Evolutionary conservation across 2,329 filamentous ascomycete species (phyloP), one percentile per base, ranked within the genome.

Genomic region (Rhexocercosporidium sp.): DNA sequence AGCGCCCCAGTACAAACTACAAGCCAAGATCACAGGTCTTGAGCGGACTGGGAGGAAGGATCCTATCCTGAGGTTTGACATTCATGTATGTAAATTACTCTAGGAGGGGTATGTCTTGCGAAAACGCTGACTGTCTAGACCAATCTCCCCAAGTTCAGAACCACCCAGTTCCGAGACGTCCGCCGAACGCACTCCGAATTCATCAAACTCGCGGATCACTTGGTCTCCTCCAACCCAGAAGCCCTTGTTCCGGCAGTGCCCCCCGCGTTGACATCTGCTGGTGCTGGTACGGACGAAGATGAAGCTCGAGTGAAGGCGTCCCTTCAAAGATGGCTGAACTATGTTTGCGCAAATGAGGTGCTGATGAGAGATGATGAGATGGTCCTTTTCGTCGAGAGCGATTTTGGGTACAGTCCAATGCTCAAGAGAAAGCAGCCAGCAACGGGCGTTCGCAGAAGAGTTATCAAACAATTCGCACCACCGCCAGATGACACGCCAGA

Each of bases 141-240:
- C 72, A 99, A 99, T 81, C 91, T 99, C n/a, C 94, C 95, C 62
- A 95, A 95, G 74, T 99, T 97, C 80, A 89, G 96, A 75, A 99
- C 96, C 0, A 99, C 96, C 5, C 96, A 99, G 79, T 99, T 97
- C 82, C 94, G 96, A 77, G 96, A 99, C 80, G 94, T 99, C 72
- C 92, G 96, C 74, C 92, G 96, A 68, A 91, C 96, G 69, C 96
- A 99, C 80, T 94, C 93, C 57, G 96, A 99, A 78, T 99, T 99
- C 76, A 86, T 93, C 71, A 99, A 98, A 81, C 90, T 99, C n/a
- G 93, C 92, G 65, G 92, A 97, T 67, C 96, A 99, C 79, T 84
- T 99, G 66, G 94, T 97, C 78, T 97, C 95, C 27, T 94, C 95
- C n/a, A 98, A 98, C 76, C 96, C 96, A 3, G 96, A 99, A 80